These are phyloP conservation scores for Agrocybe praecox DNA, from an alignment of 768 basidiomycete species.

Conservation along the genomic window DNA sequence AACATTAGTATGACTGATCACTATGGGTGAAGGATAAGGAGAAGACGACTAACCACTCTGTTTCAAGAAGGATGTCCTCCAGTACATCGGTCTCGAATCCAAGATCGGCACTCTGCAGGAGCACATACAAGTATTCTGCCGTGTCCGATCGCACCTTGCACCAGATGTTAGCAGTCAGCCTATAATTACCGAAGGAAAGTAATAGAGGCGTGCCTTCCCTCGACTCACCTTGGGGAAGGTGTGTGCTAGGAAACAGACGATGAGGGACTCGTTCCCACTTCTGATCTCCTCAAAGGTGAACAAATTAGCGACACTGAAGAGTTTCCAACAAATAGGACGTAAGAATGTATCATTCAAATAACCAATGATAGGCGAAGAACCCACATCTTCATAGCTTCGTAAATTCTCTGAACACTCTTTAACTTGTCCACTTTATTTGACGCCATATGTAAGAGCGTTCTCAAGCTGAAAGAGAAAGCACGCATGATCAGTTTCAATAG, in stretches of 20 bases:
- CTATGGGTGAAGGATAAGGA: too few species aligned
- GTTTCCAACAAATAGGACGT: not conserved
- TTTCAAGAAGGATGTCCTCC: slow-evolving; percentile 76
- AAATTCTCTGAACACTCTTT: slow-evolving; percentile 84
- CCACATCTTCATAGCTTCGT: slow-evolving; percentile 85
- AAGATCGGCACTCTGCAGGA: slow-evolving; percentile 71
- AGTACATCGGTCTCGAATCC: slow-evolving; percentile 64
- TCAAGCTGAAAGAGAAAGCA: slow-evolving; percentile 42
- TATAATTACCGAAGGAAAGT: slow-evolving; percentile 7
- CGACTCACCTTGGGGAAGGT: slow-evolving; percentile 73
- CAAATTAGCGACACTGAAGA: slow-evolving; percentile 63
- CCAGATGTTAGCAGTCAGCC: not conserved
- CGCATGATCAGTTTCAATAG: slow-evolving; percentile 1
- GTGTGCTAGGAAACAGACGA: slow-evolving; percentile 73
- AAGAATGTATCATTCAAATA: not conserved
- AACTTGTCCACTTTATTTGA: slow-evolving; percentile 65
- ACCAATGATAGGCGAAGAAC: not conserved
- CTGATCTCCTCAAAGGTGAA: slow-evolving; percentile 53
- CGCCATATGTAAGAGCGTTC: slow-evolving; percentile 54
- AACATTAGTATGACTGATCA: not conserved
- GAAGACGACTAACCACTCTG: slow-evolving; percentile 64
- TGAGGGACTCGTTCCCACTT: slow-evolving; percentile 39
- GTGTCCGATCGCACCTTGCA: slow-evolving; percentile 75
- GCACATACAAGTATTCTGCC: slow-evolving; percentile 82
- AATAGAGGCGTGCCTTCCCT: not conserved